These are phyloP conservation scores for Benincasa hispida DNA, from an alignment of 306 rosid species.

Conservation along the genomic window DNA sequence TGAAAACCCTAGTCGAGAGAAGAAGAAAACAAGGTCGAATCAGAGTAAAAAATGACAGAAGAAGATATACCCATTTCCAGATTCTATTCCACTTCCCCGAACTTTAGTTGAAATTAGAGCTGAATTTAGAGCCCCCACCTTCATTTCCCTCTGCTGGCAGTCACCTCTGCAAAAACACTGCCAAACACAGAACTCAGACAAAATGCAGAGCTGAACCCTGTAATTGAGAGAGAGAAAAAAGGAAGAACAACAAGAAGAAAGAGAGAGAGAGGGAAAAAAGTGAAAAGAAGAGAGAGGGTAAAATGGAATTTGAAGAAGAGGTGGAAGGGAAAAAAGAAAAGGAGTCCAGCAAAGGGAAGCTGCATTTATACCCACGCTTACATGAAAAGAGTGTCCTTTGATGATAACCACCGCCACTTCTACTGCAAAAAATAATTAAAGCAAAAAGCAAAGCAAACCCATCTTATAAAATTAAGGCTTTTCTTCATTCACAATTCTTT, in stretches of 20 bases:
- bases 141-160: conserved; percentile 16
- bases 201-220: not conserved
- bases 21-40: conserved; percentile 13
- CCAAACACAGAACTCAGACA: conserved; percentile 12
- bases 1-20: conserved; percentile 89
- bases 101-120: conserved; percentile 27
- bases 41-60: conserved; percentile 40
- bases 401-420: conserved; percentile 96
- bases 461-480: conserved; percentile 12
- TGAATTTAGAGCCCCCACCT: conserved; percentile 10
- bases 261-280: not conserved
- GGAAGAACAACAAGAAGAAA: not conserved
- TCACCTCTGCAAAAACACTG: conserved; percentile 27
- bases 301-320: conserved; percentile 13
- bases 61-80: conserved; percentile 83
- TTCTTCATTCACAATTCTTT: conserved; percentile 10
- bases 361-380: conserved; percentile 49
- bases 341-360: not conserved
- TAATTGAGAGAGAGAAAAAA: not conserved
- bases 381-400: conserved; percentile 76
- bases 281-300: conserved; percentile 14
- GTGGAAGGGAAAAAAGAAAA: not conserved
- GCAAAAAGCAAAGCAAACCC: conserved; percentile 7
- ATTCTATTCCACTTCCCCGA: conserved; percentile 52
- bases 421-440: conserved; percentile 26